Evolutionary conservation across 345 rosid species (phyloP), one percentile per base, ranked within the genome.

Genomic region (Brassica juncea): DNA sequence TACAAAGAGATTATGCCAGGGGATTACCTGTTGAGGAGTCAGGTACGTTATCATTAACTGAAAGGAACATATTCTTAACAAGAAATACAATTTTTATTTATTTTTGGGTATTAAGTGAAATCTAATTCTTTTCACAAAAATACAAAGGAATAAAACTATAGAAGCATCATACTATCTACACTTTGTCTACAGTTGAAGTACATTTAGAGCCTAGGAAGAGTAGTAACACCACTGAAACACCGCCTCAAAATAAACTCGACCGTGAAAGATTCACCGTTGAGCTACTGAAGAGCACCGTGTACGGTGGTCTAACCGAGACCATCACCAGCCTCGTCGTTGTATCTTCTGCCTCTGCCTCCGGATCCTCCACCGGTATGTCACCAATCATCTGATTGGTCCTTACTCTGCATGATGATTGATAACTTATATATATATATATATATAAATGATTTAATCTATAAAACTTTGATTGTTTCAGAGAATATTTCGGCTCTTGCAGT

Each of bases 301-400:
- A 90, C 21, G 99, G 99, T 30, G 99, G 98, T 81, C 81, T 95
- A 73, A 68, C 84, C 14, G 97, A 95, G 83, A 86, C 87, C 34
- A 91, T 91, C 73, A 81, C 99, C 67, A 90, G 98, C 80, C 86
- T 91, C 16, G 89, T 87, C 15, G 84, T 95, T 55, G 94, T 93
- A 73, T 85, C 94, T 4, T 95, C 99, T 42, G 97, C 98, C 32
- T 93, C 91, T 4, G 97, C 93, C 71, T 86, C 92, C 11, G 92
- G 93, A 73, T 87, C 93, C 10, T 52, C 85, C 37, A 88, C 97
- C 64, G 44, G 98, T 95, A 87, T 82, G 96, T 55, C 68, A 16
- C 32, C 2, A 35, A 0, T 32, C 61, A 49, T 49, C 57, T 49
- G 4, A 49, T 49, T 49, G 19, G 19, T 49, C 57, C 2, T 14